Evolutionary conservation across 2,329 filamentous ascomycete species (phyloP).

Genomic region (Clonostachys sp.): DNA sequence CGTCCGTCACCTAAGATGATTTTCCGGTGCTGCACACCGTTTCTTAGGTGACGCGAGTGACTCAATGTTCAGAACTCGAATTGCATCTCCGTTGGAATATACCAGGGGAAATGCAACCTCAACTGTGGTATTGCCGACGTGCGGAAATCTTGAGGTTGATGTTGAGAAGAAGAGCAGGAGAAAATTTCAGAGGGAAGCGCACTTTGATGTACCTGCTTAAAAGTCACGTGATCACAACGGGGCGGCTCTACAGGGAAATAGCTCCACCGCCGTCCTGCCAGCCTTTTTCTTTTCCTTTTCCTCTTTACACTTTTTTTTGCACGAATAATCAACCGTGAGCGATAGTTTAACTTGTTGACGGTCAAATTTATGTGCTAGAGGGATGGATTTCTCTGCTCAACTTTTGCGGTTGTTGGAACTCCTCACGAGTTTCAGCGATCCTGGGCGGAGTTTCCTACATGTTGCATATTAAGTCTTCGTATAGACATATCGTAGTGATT

Average conservation of each 20-base stretch:
- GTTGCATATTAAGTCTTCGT: no score
- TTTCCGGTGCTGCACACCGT: no score
- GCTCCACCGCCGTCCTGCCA: neutral
- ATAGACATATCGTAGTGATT: no score
- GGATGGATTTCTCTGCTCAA: conserved; percentile 19
- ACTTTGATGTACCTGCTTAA: no score
- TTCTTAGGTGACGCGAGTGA: neutral
- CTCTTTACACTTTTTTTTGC: conserved; percentile 41
- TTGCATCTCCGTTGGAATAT: neutral
- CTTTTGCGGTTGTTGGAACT: neutral
- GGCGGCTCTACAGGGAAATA: no score
- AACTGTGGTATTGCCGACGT: no score
- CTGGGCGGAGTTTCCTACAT: conserved; percentile 3
- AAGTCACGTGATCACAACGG: no score
- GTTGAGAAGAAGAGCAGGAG: conserved; percentile 1
- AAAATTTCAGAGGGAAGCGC: neutral
- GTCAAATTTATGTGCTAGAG: conserved; percentile 60
- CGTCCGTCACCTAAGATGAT: no score
- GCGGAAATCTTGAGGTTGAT: neutral
- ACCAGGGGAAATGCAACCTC: neutral
- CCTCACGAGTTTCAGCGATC: neutral
- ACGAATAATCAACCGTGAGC: conserved; percentile 58
- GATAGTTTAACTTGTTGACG: conserved; percentile 45
- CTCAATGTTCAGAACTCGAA: no score
- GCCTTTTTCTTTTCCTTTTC: conserved; percentile 3